These are phyloP conservation scores for Quillaja saponaria DNA, from an alignment of 306 rosid genomes.

Conservation along the genomic window DNA sequence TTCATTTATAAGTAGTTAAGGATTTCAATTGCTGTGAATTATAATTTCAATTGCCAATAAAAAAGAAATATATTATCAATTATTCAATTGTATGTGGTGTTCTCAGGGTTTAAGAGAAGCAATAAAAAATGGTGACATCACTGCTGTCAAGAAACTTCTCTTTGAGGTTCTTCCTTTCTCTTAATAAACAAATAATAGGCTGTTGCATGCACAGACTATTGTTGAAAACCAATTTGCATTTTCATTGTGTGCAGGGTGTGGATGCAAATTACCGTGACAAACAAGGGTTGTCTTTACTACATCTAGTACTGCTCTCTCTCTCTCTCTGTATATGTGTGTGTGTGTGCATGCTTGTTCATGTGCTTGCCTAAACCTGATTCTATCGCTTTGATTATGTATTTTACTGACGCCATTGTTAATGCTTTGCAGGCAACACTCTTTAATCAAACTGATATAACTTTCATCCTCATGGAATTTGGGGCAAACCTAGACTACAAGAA, in stretches of 20 bases:
- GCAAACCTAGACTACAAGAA: constrained; percentile 82
- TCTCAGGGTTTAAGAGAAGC: constrained; percentile 93
- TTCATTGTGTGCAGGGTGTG: constrained; percentile 74
- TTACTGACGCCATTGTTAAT: constrained; percentile 27
- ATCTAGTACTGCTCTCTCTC: constrained; percentile 64
- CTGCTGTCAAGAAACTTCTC: constrained; percentile 88
- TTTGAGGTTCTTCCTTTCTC: constrained; percentile 53
- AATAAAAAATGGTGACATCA: constrained; percentile 77
- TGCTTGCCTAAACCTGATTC: constrained; percentile 19
- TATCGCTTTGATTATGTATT: constrained; percentile 7
- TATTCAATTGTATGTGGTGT: constrained; percentile 28
- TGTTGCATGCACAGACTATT: too few species aligned
- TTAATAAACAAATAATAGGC: background rate
- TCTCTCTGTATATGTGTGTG: constrained; percentile 1
- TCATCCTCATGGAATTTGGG: constrained; percentile 90
- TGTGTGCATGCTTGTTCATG: background rate
- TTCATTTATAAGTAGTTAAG: constrained; percentile 27
- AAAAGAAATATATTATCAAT: too few species aligned
- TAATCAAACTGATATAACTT: constrained; percentile 89
- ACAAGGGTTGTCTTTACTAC: constrained; percentile 88
- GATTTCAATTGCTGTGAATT: constrained; percentile 26
- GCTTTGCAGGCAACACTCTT: constrained; percentile 86
- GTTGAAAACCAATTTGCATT: too few species aligned
- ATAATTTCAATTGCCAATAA: constrained; percentile 8
- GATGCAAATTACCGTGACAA: constrained; percentile 92